Evolutionary conservation across 2,329 filamentous ascomycete genomes (phyloP), one percentile per base, ranked within the genome.

Genomic region (Colletotrichum karsti): DNA sequence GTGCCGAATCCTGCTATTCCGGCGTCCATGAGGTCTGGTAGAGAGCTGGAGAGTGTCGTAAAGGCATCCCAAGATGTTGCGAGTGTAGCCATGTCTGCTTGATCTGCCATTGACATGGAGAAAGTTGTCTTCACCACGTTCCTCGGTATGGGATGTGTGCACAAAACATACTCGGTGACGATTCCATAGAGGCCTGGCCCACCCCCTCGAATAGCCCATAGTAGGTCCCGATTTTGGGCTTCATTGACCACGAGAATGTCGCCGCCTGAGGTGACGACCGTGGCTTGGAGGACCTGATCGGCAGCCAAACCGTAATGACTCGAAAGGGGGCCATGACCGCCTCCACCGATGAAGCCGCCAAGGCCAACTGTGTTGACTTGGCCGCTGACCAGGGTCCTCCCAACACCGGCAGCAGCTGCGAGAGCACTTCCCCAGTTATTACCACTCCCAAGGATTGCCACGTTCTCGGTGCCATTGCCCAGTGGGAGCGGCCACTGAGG

Each of bases 321-420:
- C 0, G 73, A 73, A 0, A 76, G 42, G 4, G 70, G 69, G 0
- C 74, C 73, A 24, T 79, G 75, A 1, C 77, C 77, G 15, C 77
- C 76, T 3, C 74, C 74, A n/a, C 74, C 70, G 13, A 75, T 73
- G 22, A 70, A 73, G 6, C 76, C 76, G 4, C 76, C 77, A 12
- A 89, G 73, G 7, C 88, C 88, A 3, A 91, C 88, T 1, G 85
- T 88, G 66, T 87, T 84, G 4, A 87, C 88, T 1, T 83, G 84
- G 4, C 90, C 79, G 9, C 86, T 80, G 13, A 81, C 75, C 3
- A 87, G 70, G 2, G 74, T 73, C 20, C 79, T 81, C 44, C 79
- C 71, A 0, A 75, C 74, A 0, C 75, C 74, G 2, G 84, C 83
- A 33, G 80, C 75, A 24, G 77, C 74, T 22, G 85, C 79, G 1